Conservation (phyloP, 2,329 filamentous ascomycete species). For the Colletotrichum chlorophyti region DNA sequence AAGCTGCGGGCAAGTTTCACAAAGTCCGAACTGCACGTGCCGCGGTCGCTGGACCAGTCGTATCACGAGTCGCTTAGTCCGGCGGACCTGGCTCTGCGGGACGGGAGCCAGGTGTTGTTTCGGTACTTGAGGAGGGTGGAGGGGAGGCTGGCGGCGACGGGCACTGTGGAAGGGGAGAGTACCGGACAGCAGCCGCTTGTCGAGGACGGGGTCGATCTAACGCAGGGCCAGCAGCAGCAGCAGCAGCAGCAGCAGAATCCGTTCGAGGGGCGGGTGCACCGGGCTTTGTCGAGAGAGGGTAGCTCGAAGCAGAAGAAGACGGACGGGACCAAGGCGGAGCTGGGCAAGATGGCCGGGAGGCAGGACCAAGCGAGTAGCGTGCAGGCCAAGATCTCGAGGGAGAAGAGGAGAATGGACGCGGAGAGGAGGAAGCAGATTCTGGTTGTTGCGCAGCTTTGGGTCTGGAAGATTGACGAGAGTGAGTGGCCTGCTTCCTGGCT, state of each 20-base stretch:
- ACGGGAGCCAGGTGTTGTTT: slow-evolving; percentile 28
- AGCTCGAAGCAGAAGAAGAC: slow-evolving; percentile 32
- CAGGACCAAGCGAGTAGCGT: slow-evolving; percentile 30
- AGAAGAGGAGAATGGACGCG: slow-evolving; percentile 31
- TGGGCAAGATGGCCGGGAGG: slow-evolving; percentile 28
- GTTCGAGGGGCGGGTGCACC: slow-evolving; percentile 15
- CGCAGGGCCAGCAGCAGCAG: neutral
- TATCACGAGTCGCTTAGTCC: slow-evolving; percentile 28
- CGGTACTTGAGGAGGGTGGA: slow-evolving; percentile 24
- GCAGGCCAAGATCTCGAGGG: slow-evolving; percentile 22
- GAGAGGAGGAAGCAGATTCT: slow-evolving; percentile 37
- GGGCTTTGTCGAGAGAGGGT: slow-evolving; percentile 18
- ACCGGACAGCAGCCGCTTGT: neutral
- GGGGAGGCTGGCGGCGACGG: neutral
- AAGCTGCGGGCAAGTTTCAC: slow-evolving; percentile 26
- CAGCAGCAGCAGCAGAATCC: slow-evolving; percentile 1
- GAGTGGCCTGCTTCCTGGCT: too few relatives aligned
- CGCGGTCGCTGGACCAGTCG: slow-evolving; percentile 28
- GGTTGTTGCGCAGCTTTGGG: slow-evolving; percentile 34
- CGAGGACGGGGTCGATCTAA: neutral
- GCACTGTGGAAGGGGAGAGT: neutral
- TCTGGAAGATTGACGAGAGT: slow-evolving; percentile 31
- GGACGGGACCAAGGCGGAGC: slow-evolving; percentile 30
- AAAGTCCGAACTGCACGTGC: slow-evolving; percentile 29
- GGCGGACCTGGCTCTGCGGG: slow-evolving; percentile 17